A percentile compares a stretch with the other conserved stretches of the same genome.
These are phyloP conservation scores for Talaromyces proteolyticus DNA, from an alignment of 495 filamentous ascomycete genomes.

Conservation along the genomic window DNA sequence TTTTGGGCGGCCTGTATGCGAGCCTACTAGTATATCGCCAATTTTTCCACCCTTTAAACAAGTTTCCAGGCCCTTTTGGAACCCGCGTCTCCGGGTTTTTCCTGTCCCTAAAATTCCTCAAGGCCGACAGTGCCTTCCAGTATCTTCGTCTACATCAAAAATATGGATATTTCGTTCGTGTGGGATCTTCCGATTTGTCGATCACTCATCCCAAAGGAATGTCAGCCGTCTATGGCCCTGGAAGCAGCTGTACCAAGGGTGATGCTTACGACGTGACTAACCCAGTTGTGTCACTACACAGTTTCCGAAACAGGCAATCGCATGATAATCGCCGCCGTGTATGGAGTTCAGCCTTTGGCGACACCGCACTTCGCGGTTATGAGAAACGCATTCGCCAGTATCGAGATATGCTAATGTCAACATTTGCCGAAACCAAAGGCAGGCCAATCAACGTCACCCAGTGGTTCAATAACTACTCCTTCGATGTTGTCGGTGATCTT, in stretches of 20 bases:
- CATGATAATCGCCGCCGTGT: slow-evolving; percentile 27
- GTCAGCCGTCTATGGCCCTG: slow-evolving; percentile 22
- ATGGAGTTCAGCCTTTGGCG: slow-evolving; percentile 29
- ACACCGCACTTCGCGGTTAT: slow-evolving; percentile 25
- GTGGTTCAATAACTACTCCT: slow-evolving; percentile 40
- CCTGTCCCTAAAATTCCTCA: slow-evolving; percentile 9
- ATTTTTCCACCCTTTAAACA: slow-evolving; percentile 24
- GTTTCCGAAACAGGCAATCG: slow-evolving; percentile 18
- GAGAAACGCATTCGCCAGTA: slow-evolving; percentile 18
- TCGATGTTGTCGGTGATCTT: slow-evolving; percentile 46
- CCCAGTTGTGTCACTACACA: slow-evolving; percentile 27
- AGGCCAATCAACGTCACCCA: slow-evolving; percentile 26
- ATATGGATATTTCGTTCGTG: slow-evolving; percentile 32
- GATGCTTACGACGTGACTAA: slow-evolving; percentile 28
- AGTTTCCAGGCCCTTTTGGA: slow-evolving; percentile 25
- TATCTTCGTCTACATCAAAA: slow-evolving; percentile 28
- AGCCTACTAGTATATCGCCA: slow-evolving; percentile 26
- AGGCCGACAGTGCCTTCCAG: slow-evolving; percentile 15
- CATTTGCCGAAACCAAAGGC: slow-evolving; percentile 10
- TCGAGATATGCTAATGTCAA: slow-evolving; percentile 15
- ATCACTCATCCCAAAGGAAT: slow-evolving; percentile 26
- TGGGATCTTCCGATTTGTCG: slow-evolving; percentile 28
- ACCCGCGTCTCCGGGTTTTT: slow-evolving; percentile 19
- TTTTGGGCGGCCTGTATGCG: slow-evolving; percentile 22
- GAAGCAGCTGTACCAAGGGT: slow-evolving; percentile 26